Evolutionary conservation across 805 yeast species (phyloP).

Genomic region (Metschnikowia baotianmanensis): DNA sequence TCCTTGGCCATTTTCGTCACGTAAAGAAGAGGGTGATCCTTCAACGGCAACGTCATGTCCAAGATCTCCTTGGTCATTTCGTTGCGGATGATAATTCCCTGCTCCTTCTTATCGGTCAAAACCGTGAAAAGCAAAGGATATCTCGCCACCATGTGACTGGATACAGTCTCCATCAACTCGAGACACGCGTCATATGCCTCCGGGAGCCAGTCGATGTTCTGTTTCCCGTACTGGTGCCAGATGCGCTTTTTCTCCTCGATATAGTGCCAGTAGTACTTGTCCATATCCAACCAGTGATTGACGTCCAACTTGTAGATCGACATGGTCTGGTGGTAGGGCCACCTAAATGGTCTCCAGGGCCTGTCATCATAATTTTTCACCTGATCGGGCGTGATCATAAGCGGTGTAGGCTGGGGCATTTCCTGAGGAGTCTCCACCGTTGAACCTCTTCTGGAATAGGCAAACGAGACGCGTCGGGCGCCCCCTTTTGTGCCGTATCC

Average conservation of each 20-base stretch:
- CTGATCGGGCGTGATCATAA: slow-evolving; percentile 64
- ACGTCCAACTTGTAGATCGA: slow-evolving; percentile 67
- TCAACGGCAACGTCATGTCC: slow-evolving; percentile 58
- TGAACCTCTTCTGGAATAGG: neutral
- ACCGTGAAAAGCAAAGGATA: slow-evolving; percentile 62
- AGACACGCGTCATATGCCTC: slow-evolving; percentile 58
- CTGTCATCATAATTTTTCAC: slow-evolving; percentile 65
- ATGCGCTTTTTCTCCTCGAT: slow-evolving; percentile 61
- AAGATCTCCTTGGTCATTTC: slow-evolving; percentile 60
- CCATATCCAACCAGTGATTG: slow-evolving; percentile 80
- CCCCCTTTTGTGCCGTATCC: neutral
- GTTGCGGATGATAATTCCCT: slow-evolving; percentile 54
- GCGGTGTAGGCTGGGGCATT: slow-evolving; percentile 52
- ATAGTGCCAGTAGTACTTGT: slow-evolving; percentile 67
- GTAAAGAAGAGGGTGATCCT: slow-evolving; percentile 61
- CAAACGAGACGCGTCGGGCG: neutral
- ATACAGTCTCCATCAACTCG: slow-evolving; percentile 64
- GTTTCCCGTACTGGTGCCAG: slow-evolving; percentile 54
- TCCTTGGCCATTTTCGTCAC: slow-evolving; percentile 72
- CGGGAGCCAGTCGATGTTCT: slow-evolving; percentile 65
- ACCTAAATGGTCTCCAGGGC: slow-evolving; percentile 79
- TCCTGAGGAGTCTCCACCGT: slow-evolving; percentile 4
- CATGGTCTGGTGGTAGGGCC: slow-evolving; percentile 83
- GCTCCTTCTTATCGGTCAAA: slow-evolving; percentile 35
- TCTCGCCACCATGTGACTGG: slow-evolving; percentile 56